Evolutionary conservation across 129 eudicot species (phyloP).

Genomic region (Tagetes patula): DNA sequence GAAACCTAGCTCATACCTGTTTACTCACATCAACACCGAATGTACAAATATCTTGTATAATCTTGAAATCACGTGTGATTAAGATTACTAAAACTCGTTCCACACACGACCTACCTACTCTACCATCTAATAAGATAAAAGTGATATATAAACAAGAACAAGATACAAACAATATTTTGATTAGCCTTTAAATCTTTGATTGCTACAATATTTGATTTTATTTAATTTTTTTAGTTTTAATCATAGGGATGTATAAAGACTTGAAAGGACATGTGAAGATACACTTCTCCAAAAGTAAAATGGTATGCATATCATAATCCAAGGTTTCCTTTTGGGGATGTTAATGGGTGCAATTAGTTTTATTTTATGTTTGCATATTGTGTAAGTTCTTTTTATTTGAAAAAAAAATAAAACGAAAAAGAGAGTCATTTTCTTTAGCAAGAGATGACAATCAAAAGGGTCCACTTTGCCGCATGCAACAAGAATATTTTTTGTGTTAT

Average conservation of each 20-base stretch:
- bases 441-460: constrained; percentile 31
- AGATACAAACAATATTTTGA: not conserved
- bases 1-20: not conserved
- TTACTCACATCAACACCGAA: not conserved
- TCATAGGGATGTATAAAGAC: constrained; percentile 34
- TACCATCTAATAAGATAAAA: too few relatives aligned
- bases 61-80: not conserved
- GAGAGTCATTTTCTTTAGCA: constrained; percentile 36
- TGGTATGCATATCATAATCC: constrained; percentile 34
- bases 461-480: constrained; percentile 9
- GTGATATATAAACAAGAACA: not conserved
- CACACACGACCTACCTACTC: not conserved
- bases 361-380: constrained; percentile 35
- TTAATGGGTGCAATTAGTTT: constrained; percentile 30
- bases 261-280: constrained; percentile 35
- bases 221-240: not conserved
- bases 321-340: constrained; percentile 30
- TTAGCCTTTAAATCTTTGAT: constrained; percentile 1
- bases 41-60: not conserved
- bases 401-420: constrained; percentile 6
- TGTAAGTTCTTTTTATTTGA: constrained; percentile 27
- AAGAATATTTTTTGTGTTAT: constrained; percentile 39
- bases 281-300: constrained; percentile 23
- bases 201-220: not conserved
- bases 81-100: not conserved